These are phyloP conservation scores for Gynochthodes officinalis DNA, from an alignment of 257 asterid species.

Conservation along the genomic window DNA sequence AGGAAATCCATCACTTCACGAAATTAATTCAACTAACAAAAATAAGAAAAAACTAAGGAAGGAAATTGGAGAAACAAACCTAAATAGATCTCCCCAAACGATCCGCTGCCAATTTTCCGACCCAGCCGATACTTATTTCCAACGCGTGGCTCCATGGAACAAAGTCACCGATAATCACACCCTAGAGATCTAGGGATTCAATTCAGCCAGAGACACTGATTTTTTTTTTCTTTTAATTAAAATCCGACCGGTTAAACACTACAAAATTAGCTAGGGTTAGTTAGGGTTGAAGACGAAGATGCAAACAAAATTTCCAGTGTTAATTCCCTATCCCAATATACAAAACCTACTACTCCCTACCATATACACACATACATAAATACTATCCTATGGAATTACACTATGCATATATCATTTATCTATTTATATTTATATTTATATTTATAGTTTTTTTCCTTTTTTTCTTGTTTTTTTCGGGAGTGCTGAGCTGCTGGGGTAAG, in stretches of 20 bases:
- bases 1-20: not conserved
- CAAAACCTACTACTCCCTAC: not conserved
- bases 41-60: not conserved
- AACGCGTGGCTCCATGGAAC: slow-evolving; percentile 43
- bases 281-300: slow-evolving; percentile 23
- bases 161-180: slow-evolving; percentile 8
- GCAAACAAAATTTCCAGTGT: not conserved
- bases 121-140: slow-evolving; percentile 43
- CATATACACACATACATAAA: not conserved
- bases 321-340: not conserved
- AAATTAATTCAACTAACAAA: not conserved
- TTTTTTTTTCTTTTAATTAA: not conserved
- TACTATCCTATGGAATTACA: not conserved
- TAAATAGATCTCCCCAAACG: slow-evolving; percentile 51
- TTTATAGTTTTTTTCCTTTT: not conserved
- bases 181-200: slow-evolving; percentile 22
- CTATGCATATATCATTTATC: not conserved
- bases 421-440: not conserved
- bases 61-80: slow-evolving; percentile 20
- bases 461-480: not conserved
- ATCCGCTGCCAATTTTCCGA: slow-evolving; percentile 50
- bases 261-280: slow-evolving; percentile 19
- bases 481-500: not conserved
- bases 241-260: not conserved
- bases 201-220: not conserved